These are phyloP conservation scores for Athelia sp. DNA, from an alignment of 1,284 basidiomycete species.

Conservation along the genomic window DNA sequence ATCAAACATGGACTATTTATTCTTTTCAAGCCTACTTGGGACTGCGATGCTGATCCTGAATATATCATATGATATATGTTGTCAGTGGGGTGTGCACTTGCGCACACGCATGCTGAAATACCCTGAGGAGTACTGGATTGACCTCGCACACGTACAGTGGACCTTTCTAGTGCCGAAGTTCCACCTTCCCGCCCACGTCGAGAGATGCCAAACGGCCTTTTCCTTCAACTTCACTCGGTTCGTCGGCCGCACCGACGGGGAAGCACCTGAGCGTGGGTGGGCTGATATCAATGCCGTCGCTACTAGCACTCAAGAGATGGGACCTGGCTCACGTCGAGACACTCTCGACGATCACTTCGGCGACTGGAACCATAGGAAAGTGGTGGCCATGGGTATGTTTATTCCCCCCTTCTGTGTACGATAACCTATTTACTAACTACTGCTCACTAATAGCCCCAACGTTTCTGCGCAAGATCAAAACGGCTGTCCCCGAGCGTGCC, in stretches of 20 bases:
- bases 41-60: slow-evolving; percentile 7
- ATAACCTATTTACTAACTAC: slow-evolving; percentile 14
- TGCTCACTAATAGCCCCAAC: slow-evolving; percentile 7
- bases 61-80: slow-evolving; percentile 27
- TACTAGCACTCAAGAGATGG: slow-evolving; percentile 26
- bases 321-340: slow-evolving; percentile 24
- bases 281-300: slow-evolving; percentile 18
- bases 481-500: neutral
- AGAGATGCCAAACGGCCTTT: slow-evolving; percentile 15
- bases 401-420: neutral
- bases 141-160: slow-evolving; percentile 1
- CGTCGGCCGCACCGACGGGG: slow-evolving; percentile 28
- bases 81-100: slow-evolving; percentile 24
- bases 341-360: slow-evolving; percentile 26
- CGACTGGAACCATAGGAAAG: slow-evolving; percentile 26
- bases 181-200: slow-evolving; percentile 23
- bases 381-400: slow-evolving; percentile 8
- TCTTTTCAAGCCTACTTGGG: slow-evolving; percentile 15
- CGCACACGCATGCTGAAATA: slow-evolving; percentile 1
- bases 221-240: slow-evolving; percentile 21
- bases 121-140: slow-evolving; percentile 3
- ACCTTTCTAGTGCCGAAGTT: slow-evolving; percentile 23
- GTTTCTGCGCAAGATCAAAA: neutral
- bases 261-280: slow-evolving; percentile 28
- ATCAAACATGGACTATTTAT: slow-evolving; percentile 26